Evolutionary conservation across 352 stramenopile genomes (phyloP).

Genomic region (Aphanomyces astaci): DNA sequence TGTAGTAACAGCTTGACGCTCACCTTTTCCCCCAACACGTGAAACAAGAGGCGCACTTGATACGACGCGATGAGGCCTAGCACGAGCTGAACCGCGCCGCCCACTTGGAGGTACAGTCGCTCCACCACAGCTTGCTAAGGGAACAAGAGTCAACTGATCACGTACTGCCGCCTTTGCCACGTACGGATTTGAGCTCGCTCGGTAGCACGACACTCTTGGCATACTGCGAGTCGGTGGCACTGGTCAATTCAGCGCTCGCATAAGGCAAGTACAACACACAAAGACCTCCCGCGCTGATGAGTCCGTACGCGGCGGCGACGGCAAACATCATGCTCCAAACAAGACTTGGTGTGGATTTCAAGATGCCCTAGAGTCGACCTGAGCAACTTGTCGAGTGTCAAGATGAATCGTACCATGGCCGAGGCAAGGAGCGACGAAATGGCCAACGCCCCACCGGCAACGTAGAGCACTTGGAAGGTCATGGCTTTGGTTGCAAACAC

Average conservation of each 20-base stretch:
- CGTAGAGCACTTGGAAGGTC: conserved; percentile 13
- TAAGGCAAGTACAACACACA: conserved; percentile 48
- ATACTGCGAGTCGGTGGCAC: conserved; percentile 42
- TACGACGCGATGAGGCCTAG: conserved; percentile 34
- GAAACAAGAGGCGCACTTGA: conserved; percentile 38
- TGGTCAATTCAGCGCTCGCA: conserved; percentile 36
- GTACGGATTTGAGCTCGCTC: background rate
- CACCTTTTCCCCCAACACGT: conserved; percentile 40
- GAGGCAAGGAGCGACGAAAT: conserved; percentile 1
- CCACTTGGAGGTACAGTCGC: conserved; percentile 34
- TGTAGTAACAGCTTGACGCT: background rate
- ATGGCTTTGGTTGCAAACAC: conserved; percentile 12
- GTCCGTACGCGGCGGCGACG: conserved; percentile 41
- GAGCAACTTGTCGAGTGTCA: background rate
- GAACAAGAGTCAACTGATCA: background rate
- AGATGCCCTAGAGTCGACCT: conserved; percentile 31
- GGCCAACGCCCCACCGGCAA: background rate
- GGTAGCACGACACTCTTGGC: conserved; percentile 18
- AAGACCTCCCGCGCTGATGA: conserved; percentile 43
- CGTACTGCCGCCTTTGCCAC: background rate
- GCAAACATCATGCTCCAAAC: conserved; percentile 49
- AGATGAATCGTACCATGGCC: background rate
- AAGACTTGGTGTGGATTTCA: conserved; percentile 41
- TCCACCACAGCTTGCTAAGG: conserved; percentile 35
- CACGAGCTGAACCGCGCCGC: conserved; percentile 33